phyloP scores from a whole-genome alignment of 805 yeast genomes.

The Candida oleophila region DNA sequence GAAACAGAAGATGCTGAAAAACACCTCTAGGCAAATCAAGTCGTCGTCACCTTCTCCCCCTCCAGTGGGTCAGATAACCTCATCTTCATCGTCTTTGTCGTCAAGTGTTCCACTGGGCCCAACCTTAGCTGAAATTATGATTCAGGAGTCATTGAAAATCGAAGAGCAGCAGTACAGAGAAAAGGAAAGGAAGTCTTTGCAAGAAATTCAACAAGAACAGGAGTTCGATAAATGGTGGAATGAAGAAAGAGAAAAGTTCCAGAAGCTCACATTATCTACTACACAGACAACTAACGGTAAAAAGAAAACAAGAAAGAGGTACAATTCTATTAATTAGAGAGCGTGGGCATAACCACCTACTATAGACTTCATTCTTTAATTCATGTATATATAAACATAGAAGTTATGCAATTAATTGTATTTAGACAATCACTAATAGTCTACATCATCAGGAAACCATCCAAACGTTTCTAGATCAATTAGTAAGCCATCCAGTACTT shows the following conservation, averaged over 20 bases:
- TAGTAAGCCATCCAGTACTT: conserved; percentile 29
- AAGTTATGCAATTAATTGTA: background rate
- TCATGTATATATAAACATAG: background rate
- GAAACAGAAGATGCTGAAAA: background rate
- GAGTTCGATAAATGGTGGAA: conserved; percentile 90
- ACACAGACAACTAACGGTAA: background rate
- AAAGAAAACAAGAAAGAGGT: background rate
- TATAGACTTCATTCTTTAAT: background rate
- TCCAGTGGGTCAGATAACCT: background rate
- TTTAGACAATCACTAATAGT: conserved; percentile 8
- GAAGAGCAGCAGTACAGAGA: conserved; percentile 29
- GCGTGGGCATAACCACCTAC: background rate
- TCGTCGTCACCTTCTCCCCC: conserved; percentile 2
- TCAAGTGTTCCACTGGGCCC: conserved; percentile 14
- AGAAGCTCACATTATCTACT: conserved; percentile 17
- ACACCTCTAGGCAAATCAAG: background rate
- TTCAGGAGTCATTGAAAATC: conserved; percentile 43
- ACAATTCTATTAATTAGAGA: background rate
- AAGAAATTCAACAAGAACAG: conserved; percentile 77
- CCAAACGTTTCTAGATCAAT: conserved; percentile 52
- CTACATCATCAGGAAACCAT: conserved; percentile 65
- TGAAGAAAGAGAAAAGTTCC: conserved; percentile 68
- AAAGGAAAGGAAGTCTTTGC: conserved; percentile 44
- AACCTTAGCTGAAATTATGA: conserved; percentile 44
- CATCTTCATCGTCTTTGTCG: background rate